phyloP scores from a whole-genome alignment of 2,329 filamentous ascomycete genomes.

The Achaetomium macrosporum region DNA sequence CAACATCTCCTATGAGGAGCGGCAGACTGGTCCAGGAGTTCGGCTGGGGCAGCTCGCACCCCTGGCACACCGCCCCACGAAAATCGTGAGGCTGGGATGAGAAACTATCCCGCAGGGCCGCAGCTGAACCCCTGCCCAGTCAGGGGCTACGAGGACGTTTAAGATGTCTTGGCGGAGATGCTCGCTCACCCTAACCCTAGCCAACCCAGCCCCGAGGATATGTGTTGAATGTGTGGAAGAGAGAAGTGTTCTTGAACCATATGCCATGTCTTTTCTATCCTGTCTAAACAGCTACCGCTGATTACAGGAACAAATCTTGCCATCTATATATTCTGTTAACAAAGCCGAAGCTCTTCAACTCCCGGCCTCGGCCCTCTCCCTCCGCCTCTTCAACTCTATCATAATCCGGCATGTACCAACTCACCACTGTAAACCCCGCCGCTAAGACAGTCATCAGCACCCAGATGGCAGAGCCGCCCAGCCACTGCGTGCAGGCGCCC shows the following conservation, averaged over 20 bases:
- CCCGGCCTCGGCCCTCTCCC: slow-evolving; percentile 8
- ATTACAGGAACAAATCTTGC: neutral
- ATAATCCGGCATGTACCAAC: slow-evolving; percentile 34
- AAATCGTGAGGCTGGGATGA: slow-evolving; percentile 16
- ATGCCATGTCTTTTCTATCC: no score
- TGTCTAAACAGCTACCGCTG: no score
- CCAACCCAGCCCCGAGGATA: neutral
- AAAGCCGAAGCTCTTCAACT: neutral
- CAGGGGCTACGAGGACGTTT: neutral
- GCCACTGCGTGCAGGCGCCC: slow-evolving; percentile 55
- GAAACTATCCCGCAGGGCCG: neutral
- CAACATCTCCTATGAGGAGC: neutral
- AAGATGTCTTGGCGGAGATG: neutral
- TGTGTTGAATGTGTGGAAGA: no score
- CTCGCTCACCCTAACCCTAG: neutral
- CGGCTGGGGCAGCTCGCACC: neutral
- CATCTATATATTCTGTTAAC: neutral
- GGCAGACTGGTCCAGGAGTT: neutral
- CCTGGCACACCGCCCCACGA: slow-evolving; percentile 2
- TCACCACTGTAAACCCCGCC: slow-evolving; percentile 29
- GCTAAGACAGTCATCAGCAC: slow-evolving; percentile 43
- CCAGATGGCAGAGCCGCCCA: slow-evolving; percentile 63
- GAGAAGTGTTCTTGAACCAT: no score
- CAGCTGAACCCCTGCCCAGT: slow-evolving; percentile 2
- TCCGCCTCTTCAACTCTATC: slow-evolving; percentile 23